These are phyloP conservation scores for Lachnellula cervina DNA, from an alignment of 2,329 filamentous ascomycete species.

Conservation along the genomic window DNA sequence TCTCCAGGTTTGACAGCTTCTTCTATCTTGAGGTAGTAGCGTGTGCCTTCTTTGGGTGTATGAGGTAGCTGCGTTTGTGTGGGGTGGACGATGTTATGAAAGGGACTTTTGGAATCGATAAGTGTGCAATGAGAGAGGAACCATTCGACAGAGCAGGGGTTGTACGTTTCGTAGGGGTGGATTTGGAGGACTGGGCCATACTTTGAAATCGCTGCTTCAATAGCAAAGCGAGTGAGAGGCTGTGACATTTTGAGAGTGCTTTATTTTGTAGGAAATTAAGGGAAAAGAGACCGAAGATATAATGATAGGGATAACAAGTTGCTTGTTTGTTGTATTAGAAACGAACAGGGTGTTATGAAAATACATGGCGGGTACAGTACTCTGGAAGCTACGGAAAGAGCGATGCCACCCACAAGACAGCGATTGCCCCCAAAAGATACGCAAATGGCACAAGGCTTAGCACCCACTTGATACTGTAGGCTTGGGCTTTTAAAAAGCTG, in stretches of 20 bases:
- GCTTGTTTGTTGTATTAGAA: no score
- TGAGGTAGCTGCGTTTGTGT: conserved; percentile 14
- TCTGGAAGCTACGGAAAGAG: background rate
- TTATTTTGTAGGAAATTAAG: background rate
- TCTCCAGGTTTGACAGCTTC: conserved; percentile 16
- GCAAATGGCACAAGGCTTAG: no score
- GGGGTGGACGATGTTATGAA: conserved; percentile 16
- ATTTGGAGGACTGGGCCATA: conserved; percentile 16
- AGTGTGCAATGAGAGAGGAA: conserved; percentile 16
- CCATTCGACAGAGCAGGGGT: conserved; percentile 20
- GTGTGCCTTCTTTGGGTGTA: conserved; percentile 15
- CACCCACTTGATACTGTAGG: no score
- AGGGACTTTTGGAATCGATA: conserved; percentile 12
- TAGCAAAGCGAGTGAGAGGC: conserved; percentile 11
- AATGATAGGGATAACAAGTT: background rate
- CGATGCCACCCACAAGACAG: no score
- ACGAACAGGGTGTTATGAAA: background rate
- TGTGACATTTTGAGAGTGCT: conserved; percentile 1
- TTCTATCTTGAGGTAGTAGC: conserved; percentile 19
- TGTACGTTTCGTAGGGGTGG: conserved; percentile 19
- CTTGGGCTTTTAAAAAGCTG: no score
- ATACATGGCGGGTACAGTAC: background rate
- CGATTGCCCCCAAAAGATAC: no score
- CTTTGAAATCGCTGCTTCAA: conserved; percentile 18
- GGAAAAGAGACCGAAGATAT: background rate